Base-by-base conservation (phyloP, 768 basidiomycete genomes). In the Pulveroboletus sp. region DNA sequence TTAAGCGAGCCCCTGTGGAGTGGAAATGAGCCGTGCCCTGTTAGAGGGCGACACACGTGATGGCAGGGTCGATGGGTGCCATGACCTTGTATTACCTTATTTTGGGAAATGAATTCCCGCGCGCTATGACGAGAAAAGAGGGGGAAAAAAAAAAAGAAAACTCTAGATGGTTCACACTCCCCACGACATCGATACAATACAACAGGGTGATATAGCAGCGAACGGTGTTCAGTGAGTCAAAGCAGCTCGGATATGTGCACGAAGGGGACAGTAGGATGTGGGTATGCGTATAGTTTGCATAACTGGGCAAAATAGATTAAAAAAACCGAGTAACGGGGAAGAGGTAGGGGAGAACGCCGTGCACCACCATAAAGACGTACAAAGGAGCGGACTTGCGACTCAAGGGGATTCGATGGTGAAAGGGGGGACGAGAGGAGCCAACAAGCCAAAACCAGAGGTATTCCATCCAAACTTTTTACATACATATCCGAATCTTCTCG, bases 381-480 rank as follows among this genome's bases (percentile, higher is more conserved):
- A 50, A 45, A 37, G 31, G 36, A 51, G 48, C 41, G 40, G 54
- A 46, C 58, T 47, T 45, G 49, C 55, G 44, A 57, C 58, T 56
- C 56, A 39, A 46, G 38, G 51, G 43, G 42, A 39, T 43, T 51
- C 38, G 41, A 38, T 33, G 43, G 43, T 33, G 31, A 33, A 33
- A 33, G 14, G 9, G 28, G 41, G 12, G 27, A 35, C 30, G 28
- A 24, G 47, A 32, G 40, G 37, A 42, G 51, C 49, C 49, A 49
- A 50, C 54, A 51, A 57, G 54, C 57, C 45, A 54, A 59, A 55
- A 57, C 43, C 55, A 53, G 55, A 51, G 48, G 50, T 47, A 56
- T 56, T 63, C 63, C 63, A 28, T 61, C 64, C 63, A 12, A 52
- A 41, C 40, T 30, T 57, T 65, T 60, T 66, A 63, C 62, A 65